These are phyloP conservation scores for Sclerotinia subarctica DNA, from an alignment of 2,329 filamentous ascomycete genomes.

Conservation along the genomic window DNA sequence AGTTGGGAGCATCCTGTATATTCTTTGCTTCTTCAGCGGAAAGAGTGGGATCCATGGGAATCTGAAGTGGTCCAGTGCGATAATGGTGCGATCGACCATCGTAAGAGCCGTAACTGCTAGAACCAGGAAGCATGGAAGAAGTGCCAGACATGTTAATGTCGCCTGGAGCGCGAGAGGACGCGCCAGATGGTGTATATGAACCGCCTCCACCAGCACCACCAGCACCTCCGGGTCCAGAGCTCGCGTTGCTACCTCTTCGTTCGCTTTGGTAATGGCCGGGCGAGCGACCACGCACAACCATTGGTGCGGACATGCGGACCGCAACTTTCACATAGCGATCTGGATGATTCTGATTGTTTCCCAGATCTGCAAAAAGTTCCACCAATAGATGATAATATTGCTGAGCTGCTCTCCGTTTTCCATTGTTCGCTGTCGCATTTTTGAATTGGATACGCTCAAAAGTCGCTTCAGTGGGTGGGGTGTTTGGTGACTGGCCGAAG, in stretches of 20 bases:
- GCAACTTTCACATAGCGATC: conserved; percentile 57
- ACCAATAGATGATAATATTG: conserved; percentile 72
- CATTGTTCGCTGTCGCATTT: conserved; percentile 71
- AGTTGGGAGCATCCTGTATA: conserved; percentile 34
- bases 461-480: conserved; percentile 36
- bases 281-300: conserved; percentile 65
- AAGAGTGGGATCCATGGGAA: conserved; percentile 37
- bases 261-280: conserved; percentile 61
- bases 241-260: conserved; percentile 49
- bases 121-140: conserved; percentile 33
- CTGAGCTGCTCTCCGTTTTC: conserved; percentile 67
- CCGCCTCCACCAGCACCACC: conserved; percentile 34
- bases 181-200: conserved; percentile 33
- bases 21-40: conserved; percentile 36
- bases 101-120: conserved; percentile 32
- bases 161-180: conserved; percentile 30
- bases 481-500: conserved; percentile 33
- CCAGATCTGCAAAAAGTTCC: conserved; percentile 60
- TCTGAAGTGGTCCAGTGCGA: conserved; percentile 31
- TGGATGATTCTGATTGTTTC: conserved; percentile 30
- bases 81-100: conserved; percentile 35
- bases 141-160: conserved; percentile 36
- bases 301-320: conserved; percentile 55
- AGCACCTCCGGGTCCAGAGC: conserved; percentile 53
- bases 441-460: conserved; percentile 77